A percentile compares a stretch with the other conserved stretches of the same genome.
Evolutionary conservation across 768 basidiomycete genomes (phyloP).

Genomic region (Termitomyces sp.): DNA sequence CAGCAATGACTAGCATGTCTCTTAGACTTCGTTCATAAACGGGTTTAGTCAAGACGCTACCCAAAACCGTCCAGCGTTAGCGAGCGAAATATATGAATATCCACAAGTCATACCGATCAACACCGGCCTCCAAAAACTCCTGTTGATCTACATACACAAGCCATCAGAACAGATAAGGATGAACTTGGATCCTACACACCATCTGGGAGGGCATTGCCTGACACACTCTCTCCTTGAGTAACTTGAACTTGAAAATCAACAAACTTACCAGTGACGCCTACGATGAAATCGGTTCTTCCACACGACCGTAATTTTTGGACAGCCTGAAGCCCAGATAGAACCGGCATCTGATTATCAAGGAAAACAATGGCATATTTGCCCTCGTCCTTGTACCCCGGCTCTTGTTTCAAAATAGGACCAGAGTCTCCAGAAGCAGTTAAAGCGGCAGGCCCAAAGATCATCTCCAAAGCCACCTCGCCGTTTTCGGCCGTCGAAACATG

Average conservation of each 20-base stretch:
- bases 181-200: slow-evolving; percentile 26
- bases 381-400: slow-evolving; percentile 20
- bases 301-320: slow-evolving; percentile 59
- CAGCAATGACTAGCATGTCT: slow-evolving; percentile 40
- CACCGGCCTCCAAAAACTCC: slow-evolving; percentile 72
- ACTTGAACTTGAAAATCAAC: neutral
- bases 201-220: slow-evolving; percentile 49
- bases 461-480: slow-evolving; percentile 69
- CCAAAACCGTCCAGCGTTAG: slow-evolving; percentile 3
- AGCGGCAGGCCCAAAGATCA: slow-evolving; percentile 47
- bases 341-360: slow-evolving; percentile 78
- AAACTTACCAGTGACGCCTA: slow-evolving; percentile 65
- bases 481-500: slow-evolving; percentile 79
- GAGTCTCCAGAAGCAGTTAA: slow-evolving; percentile 21
- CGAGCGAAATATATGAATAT: neutral
- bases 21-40: slow-evolving; percentile 57
- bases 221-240: neutral
- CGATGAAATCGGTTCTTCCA: slow-evolving; percentile 72
- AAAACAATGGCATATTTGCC: slow-evolving; percentile 44
- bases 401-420: slow-evolving; percentile 35
- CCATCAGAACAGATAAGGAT: neutral
- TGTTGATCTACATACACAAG: slow-evolving; percentile 55
- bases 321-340: slow-evolving; percentile 69
- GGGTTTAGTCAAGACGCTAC: slow-evolving; percentile 74
- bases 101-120: slow-evolving; percentile 52